Base-by-base conservation (phyloP, 2,329 filamentous ascomycete species). In the Scedosporium boydii region DNA sequence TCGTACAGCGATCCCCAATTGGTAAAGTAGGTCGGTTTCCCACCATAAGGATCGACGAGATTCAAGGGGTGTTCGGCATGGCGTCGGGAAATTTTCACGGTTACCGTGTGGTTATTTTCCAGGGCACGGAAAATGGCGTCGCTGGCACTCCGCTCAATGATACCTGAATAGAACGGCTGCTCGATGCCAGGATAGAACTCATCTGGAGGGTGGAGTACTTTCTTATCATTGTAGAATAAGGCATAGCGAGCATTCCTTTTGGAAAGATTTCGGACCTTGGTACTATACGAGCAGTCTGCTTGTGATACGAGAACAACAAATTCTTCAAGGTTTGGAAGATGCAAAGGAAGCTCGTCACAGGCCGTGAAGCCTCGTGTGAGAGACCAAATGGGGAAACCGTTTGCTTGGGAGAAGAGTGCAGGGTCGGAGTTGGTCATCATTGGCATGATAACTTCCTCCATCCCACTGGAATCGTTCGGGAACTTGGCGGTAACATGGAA, bases 1-100 rank as follows among this genome's bases (percentile, higher is more conserved):
- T 83, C 80, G 64, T 79, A 81, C 0, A 77, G 78, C 1, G 79
- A 79, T 1, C 81, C 81, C 80, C 81, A 82, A 23, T 78, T 78
- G 5, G 77, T 81, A 67, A 77, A 83, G 5, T 72, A 72, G 34
- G 75, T 77, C 3, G 80, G 72, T n/a, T 75, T 73, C 0, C 77
- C 77, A 12, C 74, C 75, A 12, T 64, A 65, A n/a, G 67, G 64
- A 62, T 71, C 68, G 6, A 66, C 67, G 41, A 68, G 66, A 61
- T 70, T 70, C 38, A 68, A 63, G 42, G 58, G 51, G 3, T 62
- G n/a, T 6, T 53, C 59, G 9, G 14, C 12, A 29, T 61, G 59
- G 6, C 26, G 46, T 16, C n/a, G 27, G 34, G 70, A 75, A 62
- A 77, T 76, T 63, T 78, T 76, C 62, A 77, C 74, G 27, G 78